Conservation (phyloP, 164 flowering plant genomes). For the Umbellularia californica region DNA sequence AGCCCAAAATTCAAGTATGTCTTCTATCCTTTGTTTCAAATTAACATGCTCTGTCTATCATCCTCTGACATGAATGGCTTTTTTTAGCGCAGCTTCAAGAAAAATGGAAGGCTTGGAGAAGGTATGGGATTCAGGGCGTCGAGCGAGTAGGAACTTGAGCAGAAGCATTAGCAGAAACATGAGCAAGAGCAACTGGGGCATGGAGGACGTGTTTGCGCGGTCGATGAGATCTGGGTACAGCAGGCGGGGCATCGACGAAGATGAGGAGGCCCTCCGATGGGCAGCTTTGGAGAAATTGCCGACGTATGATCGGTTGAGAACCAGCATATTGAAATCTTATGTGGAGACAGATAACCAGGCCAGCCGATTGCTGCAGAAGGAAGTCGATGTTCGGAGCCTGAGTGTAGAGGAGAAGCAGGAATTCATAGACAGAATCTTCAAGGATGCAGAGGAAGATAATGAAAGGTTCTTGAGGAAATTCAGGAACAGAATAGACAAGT, state of each 20-base stretch:
- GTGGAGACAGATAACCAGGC: conserved; percentile 23
- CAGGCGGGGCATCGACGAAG: conserved; percentile 38
- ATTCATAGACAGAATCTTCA: conserved; percentile 31
- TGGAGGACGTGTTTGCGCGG: conserved; percentile 57
- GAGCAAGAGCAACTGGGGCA: conserved; percentile 47
- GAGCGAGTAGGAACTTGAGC: conserved; percentile 18
- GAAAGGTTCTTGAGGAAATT: conserved; percentile 35
- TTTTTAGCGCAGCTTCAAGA: not conserved
- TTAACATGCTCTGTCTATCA: not conserved
- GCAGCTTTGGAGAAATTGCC: conserved; percentile 89
- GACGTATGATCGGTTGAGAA: conserved; percentile 76
- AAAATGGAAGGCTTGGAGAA: conserved; percentile 32
- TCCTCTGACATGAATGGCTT: not conserved
- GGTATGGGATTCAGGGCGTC: conserved; percentile 19
- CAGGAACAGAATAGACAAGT: conserved; percentile 35
- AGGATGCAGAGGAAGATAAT: conserved; percentile 38
- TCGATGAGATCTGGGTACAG: conserved; percentile 31
- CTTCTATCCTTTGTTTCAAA: not conserved
- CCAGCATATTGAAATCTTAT: conserved; percentile 59
- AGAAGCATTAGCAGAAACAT: conserved; percentile 43
- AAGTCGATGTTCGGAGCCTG: conserved; percentile 72
- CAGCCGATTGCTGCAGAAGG: conserved; percentile 33
- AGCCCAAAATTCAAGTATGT: not conserved
- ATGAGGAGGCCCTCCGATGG: conserved; percentile 87
- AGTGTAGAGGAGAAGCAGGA: conserved; percentile 53